These are phyloP conservation scores for Beverwykella pulmonaria DNA, from an alignment of 495 filamentous ascomycete species.

Conservation along the genomic window DNA sequence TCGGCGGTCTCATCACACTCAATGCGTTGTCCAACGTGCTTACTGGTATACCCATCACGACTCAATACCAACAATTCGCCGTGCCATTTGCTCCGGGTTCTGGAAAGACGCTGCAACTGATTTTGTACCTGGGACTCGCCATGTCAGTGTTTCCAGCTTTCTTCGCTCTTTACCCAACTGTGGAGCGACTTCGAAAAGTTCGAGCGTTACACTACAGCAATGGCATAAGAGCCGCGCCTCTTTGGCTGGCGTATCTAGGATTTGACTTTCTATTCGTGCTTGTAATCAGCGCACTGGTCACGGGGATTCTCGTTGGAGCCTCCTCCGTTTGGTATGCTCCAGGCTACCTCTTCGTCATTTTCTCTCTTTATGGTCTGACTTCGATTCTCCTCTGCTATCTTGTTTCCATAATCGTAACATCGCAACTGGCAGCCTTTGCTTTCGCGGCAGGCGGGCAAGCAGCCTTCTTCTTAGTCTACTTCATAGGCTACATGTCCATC, in stretches of 20 bases:
- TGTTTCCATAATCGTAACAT: slow-evolving; percentile 68
- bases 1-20: slow-evolving; percentile 65
- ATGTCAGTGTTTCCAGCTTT: slow-evolving; percentile 78
- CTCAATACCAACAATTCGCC: slow-evolving; percentile 70
- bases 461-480: slow-evolving; percentile 31
- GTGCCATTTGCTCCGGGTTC: slow-evolving; percentile 63
- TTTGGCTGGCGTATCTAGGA: slow-evolving; percentile 73
- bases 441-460: slow-evolving; percentile 72
- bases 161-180: slow-evolving; percentile 82
- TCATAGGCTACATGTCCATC: slow-evolving; percentile 60
- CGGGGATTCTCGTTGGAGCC: slow-evolving; percentile 64
- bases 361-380: slow-evolving; percentile 74
- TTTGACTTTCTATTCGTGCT: slow-evolving; percentile 80
- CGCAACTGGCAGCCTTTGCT: slow-evolving; percentile 74
- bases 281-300: slow-evolving; percentile 60
- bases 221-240: slow-evolving; percentile 67
- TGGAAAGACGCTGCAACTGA: slow-evolving; percentile 74
- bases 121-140: slow-evolving; percentile 76
- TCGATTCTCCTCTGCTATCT: slow-evolving; percentile 73
- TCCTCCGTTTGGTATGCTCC: slow-evolving; percentile 70
- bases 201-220: slow-evolving; percentile 73
- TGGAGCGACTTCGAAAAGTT: slow-evolving; percentile 75
- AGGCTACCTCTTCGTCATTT: slow-evolving; percentile 75
- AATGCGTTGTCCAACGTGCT: slow-evolving; percentile 70
- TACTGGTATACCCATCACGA: slow-evolving; percentile 66